A percentile compares a stretch with the other conserved stretches of the same genome.
phyloP scores from a whole-genome alignment of 371 early-diverging fungal genomes.

The Rhizopus delemar region DNA sequence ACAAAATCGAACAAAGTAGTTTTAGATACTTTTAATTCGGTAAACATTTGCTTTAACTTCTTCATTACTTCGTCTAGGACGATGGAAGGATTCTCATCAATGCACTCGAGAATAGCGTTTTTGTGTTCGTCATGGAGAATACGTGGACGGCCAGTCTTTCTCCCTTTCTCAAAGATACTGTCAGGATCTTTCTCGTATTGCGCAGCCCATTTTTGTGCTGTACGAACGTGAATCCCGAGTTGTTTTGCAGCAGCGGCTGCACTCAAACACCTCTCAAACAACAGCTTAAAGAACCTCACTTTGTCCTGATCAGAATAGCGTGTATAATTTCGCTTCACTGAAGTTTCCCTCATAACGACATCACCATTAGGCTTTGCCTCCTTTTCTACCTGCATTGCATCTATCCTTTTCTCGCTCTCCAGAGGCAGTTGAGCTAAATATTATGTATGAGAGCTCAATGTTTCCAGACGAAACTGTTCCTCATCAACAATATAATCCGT shows the following conservation, averaged over 20 bases:
- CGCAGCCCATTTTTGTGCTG: constrained; percentile 20
- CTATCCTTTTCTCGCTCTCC: constrained; percentile 6
- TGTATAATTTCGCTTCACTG: constrained; percentile 10
- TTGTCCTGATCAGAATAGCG: constrained; percentile 16
- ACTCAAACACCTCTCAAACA: constrained; percentile 19
- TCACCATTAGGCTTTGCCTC: too few species aligned
- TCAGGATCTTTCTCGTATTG: constrained; percentile 19
- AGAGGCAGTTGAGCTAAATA: constrained; percentile 8
- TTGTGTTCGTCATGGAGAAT: constrained; percentile 14
- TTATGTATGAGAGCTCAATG: constrained; percentile 16
- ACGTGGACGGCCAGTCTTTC: constrained; percentile 14
- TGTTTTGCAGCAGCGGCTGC: constrained; percentile 16
- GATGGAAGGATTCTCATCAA: constrained; percentile 15
- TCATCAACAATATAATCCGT: constrained; percentile 28
- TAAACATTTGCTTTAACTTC: constrained; percentile 12
- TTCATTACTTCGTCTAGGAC: constrained; percentile 16
- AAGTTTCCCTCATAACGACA: constrained; percentile 8
- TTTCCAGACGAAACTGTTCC: constrained; percentile 19
- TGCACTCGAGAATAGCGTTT: constrained; percentile 13
- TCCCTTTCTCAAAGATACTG: constrained; percentile 18
- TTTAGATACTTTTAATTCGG: constrained; percentile 22
- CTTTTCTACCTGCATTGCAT: constrained; percentile 2
- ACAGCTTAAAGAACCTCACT: constrained; percentile 9
- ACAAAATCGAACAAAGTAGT: constrained; percentile 21
- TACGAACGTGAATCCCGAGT: constrained; percentile 10